Conservation (phyloP, 2,329 filamentous ascomycete genomes). For the Ceratocystis variospora region DNA sequence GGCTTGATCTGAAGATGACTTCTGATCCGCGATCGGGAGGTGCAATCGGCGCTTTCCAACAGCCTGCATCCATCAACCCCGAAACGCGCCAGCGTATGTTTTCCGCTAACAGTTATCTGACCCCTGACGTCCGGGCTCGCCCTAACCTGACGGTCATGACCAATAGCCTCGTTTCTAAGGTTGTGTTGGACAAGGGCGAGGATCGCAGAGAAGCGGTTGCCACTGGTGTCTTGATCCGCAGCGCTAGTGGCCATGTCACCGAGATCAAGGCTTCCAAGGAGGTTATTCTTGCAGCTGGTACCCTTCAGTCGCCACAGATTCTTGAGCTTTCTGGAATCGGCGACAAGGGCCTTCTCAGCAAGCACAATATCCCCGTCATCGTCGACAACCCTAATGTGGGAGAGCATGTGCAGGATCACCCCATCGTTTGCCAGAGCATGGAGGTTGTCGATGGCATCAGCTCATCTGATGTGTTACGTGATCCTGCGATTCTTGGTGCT, state of each 20-base stretch:
- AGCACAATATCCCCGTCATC: constrained; percentile 33
- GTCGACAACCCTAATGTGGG: constrained; percentile 43
- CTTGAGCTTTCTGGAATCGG: constrained; percentile 40
- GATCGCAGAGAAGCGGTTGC: constrained; percentile 24
- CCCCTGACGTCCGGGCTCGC: constrained; percentile 23
- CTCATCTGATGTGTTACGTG: constrained; percentile 26
- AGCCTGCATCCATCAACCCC: constrained; percentile 25
- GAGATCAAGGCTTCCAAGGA: constrained; percentile 29
- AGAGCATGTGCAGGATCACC: constrained; percentile 43
- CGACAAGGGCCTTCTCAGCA: constrained; percentile 29
- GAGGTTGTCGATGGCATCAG: constrained; percentile 28
- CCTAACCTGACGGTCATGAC: constrained; percentile 25
- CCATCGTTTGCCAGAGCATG: constrained; percentile 27
- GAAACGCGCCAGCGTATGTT: constrained; percentile 26
- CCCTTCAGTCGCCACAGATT: constrained; percentile 38
- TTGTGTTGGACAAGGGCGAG: constrained; percentile 24
- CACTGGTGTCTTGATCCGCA: constrained; percentile 25
- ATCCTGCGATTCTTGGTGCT: constrained; percentile 25
- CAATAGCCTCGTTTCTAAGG: constrained; percentile 26
- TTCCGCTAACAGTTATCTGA: constrained; percentile 27
- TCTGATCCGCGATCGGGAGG: constrained; percentile 26
- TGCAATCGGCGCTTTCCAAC: constrained; percentile 26
- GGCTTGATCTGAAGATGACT: constrained; percentile 26
- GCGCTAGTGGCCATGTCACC: constrained; percentile 14
- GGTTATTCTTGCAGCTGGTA: constrained; percentile 38